Percentiles rank a stretch among this genome's conserved stretches.
Evolutionary conservation across 345 rosid species (phyloP).

Genomic region (Camelina neglecta): DNA sequence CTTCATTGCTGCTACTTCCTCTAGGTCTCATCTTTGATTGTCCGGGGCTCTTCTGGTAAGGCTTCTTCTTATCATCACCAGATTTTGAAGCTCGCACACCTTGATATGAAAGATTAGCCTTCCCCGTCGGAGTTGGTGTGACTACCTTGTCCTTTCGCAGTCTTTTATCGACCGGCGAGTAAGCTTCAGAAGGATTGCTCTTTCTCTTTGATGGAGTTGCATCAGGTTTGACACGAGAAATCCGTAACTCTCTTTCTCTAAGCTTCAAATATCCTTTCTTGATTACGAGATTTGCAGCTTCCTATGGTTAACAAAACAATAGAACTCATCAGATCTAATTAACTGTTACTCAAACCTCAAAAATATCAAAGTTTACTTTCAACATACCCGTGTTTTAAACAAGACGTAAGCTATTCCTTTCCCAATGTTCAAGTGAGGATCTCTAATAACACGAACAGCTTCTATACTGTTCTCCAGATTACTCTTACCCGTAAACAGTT

Average conservation of each 20-base stretch:
- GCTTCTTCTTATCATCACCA: conserved; percentile 57
- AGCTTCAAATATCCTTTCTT: conserved; percentile 72
- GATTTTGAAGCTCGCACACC: conserved; percentile 86
- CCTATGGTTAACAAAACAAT: conserved; percentile 49
- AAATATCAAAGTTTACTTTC: not conserved
- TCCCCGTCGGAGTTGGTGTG: conserved; percentile 51
- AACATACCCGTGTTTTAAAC: conserved; percentile 78
- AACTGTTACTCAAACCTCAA: not conserved
- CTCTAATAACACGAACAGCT: conserved; percentile 90
- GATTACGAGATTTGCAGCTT: conserved; percentile 68
- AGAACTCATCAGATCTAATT: conserved; percentile 9
- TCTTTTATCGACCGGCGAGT: conserved; percentile 57
- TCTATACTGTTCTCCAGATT: conserved; percentile 69
- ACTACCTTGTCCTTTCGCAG: conserved; percentile 45
- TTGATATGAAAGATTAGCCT: conserved; percentile 63
- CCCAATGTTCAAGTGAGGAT: conserved; percentile 81
- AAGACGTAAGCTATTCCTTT: conserved; percentile 96
- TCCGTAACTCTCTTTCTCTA: conserved; percentile 74
- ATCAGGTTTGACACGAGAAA: conserved; percentile 62
- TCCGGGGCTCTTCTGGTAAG: conserved; percentile 44
- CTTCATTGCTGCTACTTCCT: conserved; percentile 31
- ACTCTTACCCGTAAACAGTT: conserved; percentile 64
- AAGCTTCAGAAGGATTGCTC: conserved; percentile 44
- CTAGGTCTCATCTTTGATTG: conserved; percentile 47
- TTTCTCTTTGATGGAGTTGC: conserved; percentile 76